A percentile compares a stretch with the other conserved stretches of the same genome.
Evolutionary conservation across 2,329 filamentous ascomycete genomes (phyloP).

Genomic region (Leptographium procerum): DNA sequence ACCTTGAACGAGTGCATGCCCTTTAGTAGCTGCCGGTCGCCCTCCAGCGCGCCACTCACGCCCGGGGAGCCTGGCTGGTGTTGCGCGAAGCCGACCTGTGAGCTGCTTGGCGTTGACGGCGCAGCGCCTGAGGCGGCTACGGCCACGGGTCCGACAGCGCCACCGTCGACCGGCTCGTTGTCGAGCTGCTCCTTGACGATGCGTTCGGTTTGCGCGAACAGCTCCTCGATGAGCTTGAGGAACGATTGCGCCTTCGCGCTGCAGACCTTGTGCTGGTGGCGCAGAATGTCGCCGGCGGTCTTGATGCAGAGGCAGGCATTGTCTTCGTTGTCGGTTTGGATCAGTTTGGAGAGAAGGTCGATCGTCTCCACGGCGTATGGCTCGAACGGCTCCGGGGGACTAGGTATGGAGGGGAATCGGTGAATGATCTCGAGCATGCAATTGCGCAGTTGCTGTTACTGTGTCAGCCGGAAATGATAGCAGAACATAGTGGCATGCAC

Average conservation of each 20-base stretch:
- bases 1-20: conserved; percentile 99
- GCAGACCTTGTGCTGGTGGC: conserved; percentile 79
- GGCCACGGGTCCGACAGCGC: neutral
- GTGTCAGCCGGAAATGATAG: neutral
- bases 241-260: conserved; percentile 75
- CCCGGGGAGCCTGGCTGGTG: conserved; percentile 76
- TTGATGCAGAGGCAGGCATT: conserved; percentile 98
- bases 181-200: conserved; percentile 95
- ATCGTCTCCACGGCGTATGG: conserved; percentile 81
- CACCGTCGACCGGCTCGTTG: conserved; percentile 44
- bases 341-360: conserved; percentile 78
- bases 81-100: conserved; percentile 58
- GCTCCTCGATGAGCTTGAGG: conserved; percentile 81
- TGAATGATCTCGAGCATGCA: conserved; percentile 92
- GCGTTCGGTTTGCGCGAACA: conserved; percentile 90
- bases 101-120: conserved; percentile 56
- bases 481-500: neutral
- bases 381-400: conserved; percentile 70
- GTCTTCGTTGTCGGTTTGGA: conserved; percentile 90
- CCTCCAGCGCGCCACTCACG: conserved; percentile 67
- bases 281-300: conserved; percentile 92
- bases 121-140: conserved; percentile 27
- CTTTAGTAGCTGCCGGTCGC: conserved; percentile 71
- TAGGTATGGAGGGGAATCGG: conserved; percentile 61
- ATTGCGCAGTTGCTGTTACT: conserved; percentile 75